Evolutionary conservation across 2,329 filamentous ascomycete genomes (phyloP), one percentile per base, ranked within the genome.

Genomic region (Ophiostoma fasciatum): DNA sequence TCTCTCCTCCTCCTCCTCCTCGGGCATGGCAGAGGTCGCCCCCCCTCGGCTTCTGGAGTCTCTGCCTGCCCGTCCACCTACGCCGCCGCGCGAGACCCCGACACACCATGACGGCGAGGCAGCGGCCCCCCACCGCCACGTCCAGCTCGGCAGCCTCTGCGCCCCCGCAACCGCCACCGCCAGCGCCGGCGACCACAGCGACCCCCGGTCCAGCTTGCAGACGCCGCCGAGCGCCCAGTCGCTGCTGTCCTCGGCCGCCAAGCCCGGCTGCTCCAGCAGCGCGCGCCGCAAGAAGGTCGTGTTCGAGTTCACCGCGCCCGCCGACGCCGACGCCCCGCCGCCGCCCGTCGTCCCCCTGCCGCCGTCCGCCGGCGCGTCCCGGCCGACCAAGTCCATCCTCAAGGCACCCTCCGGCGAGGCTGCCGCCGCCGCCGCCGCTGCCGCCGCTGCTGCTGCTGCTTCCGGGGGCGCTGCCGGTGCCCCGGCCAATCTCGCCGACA

Each of bases 341-440:
- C n/a, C n/a, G n/a, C n/a, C n/a, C n/a, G n/a, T n/a, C n/a, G n/a
- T n/a, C n/a, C n/a, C n/a, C n/a, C 61, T 38, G 5, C 43, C 38
- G 39, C 53, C 40, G 44, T 40, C 44, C 1, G 42, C 42, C 2
- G 57, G 41, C 50, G 49, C 50, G 1, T 49, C 59, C 7, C 66
- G 59, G 42, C 69, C 70, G 7, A 54, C 67, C 44, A 74, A 73
- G 49, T 66, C 70, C 4, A 98, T 98, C 36, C 67, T 98, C 41
- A 98, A 98, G 54, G 67, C 74, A 17, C 70, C 67, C 3, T 19
- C 41, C 49, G 27, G 45, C 50, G 44, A 58, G 42, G 38, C n/a
- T n/a, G n/a, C n/a, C n/a, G n/a, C n/a, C n/a, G n/a, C n/a, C n/a
- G n/a, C n/a, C n/a, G n/a, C n/a, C n/a, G n/a, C n/a, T n/a, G n/a